These are phyloP conservation scores for Microsporum audouinii DNA, from an alignment of 2,329 filamentous ascomycete genomes.

Conservation along the genomic window DNA sequence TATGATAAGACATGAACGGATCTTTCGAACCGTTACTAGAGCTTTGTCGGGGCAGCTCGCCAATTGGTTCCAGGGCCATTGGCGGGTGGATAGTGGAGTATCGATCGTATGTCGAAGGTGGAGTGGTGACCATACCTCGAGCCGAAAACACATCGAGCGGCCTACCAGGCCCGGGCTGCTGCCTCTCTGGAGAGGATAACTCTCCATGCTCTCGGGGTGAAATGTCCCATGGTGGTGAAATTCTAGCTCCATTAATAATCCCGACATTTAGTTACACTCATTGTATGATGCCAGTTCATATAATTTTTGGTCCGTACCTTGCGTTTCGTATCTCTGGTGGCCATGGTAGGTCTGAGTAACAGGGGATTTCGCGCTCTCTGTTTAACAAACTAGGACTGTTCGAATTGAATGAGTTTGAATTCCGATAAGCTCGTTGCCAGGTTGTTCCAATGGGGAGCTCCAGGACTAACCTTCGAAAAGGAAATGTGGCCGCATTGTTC, in stretches of 20 bases:
- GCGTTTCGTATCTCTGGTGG: background rate
- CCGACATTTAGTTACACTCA: constrained; percentile 3
- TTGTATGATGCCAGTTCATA: background rate
- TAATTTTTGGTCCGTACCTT: constrained; percentile 1
- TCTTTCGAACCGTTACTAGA: constrained; percentile 27
- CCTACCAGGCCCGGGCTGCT: constrained; percentile 23
- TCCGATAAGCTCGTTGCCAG: background rate
- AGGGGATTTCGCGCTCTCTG: constrained; percentile 3
- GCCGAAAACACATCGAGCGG: constrained; percentile 20
- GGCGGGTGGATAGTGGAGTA: constrained; percentile 22
- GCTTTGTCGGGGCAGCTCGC: constrained; percentile 21
- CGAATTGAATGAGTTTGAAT: background rate
- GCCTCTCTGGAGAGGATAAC: constrained; percentile 15
- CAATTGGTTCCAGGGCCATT: constrained; percentile 25
- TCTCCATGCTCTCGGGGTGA: constrained; percentile 5
- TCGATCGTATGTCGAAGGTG: constrained; percentile 21
- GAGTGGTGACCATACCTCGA: constrained; percentile 19
- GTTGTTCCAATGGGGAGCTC: background rate
- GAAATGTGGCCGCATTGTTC: constrained; percentile 11
- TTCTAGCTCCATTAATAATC: constrained; percentile 7
- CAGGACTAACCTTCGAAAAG: constrained; percentile 14
- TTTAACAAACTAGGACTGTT: constrained; percentile 2
- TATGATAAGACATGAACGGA: constrained; percentile 22
- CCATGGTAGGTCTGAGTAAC: constrained; percentile 4
- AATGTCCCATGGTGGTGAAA: constrained; percentile 10